phyloP scores from a whole-genome alignment of 352 stramenopile genomes.

The Phytophthora tentaculata region DNA sequence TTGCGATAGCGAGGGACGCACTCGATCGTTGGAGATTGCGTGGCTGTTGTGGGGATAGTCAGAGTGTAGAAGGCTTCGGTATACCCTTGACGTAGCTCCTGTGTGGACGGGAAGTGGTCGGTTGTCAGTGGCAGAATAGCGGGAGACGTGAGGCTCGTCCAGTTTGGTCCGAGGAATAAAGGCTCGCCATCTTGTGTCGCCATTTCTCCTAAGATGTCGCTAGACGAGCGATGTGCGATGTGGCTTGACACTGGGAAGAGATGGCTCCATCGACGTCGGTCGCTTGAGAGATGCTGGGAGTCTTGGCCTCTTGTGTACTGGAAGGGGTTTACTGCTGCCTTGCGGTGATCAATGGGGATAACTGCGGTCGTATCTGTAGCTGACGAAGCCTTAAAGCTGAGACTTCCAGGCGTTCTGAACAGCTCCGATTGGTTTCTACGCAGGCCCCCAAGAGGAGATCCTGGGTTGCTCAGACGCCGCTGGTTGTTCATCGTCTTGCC shows the following conservation, averaged over 20 bases:
- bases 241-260: constrained; percentile 89
- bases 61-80: constrained; percentile 86
- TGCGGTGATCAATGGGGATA: constrained; percentile 12
- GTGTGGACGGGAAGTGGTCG: constrained; percentile 84
- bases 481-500: constrained; percentile 19
- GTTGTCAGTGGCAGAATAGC: constrained; percentile 93
- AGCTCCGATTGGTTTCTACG: constrained; percentile 47
- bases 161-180: constrained; percentile 93
- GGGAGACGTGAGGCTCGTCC: constrained; percentile 95
- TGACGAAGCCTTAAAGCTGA: constrained; percentile 32
- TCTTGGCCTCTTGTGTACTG: constrained; percentile 48
- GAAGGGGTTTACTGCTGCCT: constrained; percentile 51
- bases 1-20: constrained; percentile 65
- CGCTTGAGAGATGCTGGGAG: constrained; percentile 62
- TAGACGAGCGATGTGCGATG: constrained; percentile 3
- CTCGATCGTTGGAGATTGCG: constrained; percentile 37
- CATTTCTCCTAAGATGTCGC: constrained; percentile 7
- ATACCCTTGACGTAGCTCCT: constrained; percentile 70
- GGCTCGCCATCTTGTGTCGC: constrained; percentile 33
- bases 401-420: constrained; percentile 29
- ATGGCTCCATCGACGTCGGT: constrained; percentile 96
- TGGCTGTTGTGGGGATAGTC: constrained; percentile 57
- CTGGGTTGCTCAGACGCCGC: constrained; percentile 31
- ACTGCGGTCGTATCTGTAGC: constrained; percentile 16
- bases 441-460: constrained; percentile 30